Evolutionary conservation across 1,284 basidiomycete species (phyloP).

Genomic region (Naganishia albida): DNA sequence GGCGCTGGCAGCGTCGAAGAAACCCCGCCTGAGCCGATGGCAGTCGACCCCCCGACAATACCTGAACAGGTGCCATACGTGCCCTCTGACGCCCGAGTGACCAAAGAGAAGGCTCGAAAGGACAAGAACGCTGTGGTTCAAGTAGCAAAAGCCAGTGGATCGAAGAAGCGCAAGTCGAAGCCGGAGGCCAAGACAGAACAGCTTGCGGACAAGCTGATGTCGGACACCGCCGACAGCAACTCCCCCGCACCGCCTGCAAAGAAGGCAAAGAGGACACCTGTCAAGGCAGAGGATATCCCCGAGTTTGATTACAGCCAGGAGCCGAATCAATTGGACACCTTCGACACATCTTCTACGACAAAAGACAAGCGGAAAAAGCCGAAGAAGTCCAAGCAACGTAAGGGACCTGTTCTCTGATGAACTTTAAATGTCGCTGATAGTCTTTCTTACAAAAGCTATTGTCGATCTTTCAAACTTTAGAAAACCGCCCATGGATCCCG

Average conservation of each 20-base stretch:
- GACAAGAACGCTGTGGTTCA: constrained; percentile 68
- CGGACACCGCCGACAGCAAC: constrained; percentile 23
- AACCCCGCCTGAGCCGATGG: background rate
- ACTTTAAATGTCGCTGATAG: constrained; percentile 19
- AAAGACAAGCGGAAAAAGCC: constrained; percentile 42
- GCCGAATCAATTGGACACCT: constrained; percentile 73
- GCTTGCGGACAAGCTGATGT: constrained; percentile 18
- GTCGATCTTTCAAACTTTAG: constrained; percentile 49
- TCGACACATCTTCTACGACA: constrained; percentile 28
- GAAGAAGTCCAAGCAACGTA: constrained; percentile 41
- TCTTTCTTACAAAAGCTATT: constrained; percentile 36
- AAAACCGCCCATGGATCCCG: constrained; percentile 47
- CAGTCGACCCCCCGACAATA: constrained; percentile 8
- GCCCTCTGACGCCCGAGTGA: constrained; percentile 20
- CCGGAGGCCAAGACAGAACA: constrained; percentile 35
- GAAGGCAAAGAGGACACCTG: constrained; percentile 37
- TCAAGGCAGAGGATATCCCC: constrained; percentile 51
- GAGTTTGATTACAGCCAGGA: constrained; percentile 73
- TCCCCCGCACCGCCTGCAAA: constrained; percentile 30
- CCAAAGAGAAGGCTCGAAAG: constrained; percentile 37
- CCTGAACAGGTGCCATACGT: constrained; percentile 34
- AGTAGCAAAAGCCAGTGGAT: constrained; percentile 53
- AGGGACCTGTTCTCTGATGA: constrained; percentile 20
- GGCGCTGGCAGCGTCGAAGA: background rate
- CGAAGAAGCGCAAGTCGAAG: constrained; percentile 34